phyloP scores from a whole-genome alignment of 1,284 basidiomycete species.

The Cryptococcus depauperatus region DNA sequence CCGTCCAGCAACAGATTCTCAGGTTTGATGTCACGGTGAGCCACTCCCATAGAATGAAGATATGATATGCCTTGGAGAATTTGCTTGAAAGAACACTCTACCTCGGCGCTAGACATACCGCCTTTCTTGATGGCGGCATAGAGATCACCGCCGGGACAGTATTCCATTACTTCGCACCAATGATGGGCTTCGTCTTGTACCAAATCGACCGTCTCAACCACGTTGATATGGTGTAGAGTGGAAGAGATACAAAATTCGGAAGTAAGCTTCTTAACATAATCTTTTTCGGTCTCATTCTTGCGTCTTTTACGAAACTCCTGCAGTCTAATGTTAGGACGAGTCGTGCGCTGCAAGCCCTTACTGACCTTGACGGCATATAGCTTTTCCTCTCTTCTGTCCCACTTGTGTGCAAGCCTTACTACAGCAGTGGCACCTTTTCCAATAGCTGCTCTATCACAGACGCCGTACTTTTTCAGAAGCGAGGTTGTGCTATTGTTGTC shows the following conservation, averaged over 20 bases:
- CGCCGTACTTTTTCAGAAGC: conserved; percentile 85
- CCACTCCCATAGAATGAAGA: conserved; percentile 25
- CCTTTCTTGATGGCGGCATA: conserved; percentile 98
- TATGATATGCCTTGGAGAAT: conserved; percentile 53
- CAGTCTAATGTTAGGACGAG: no score
- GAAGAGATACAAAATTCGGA: conserved; percentile 99
- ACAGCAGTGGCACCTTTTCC: conserved; percentile 97
- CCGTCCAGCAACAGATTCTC: conserved; percentile 94
- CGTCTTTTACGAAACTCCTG: conserved; percentile 95
- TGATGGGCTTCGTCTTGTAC: conserved; percentile 92
- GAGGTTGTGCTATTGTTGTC: conserved; percentile 42
- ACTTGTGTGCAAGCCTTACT: conserved; percentile 93
- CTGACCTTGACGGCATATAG: conserved; percentile 95
- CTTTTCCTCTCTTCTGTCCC: conserved; percentile 94
- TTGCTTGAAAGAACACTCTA: conserved; percentile 98
- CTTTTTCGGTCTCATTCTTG: conserved; percentile 97
- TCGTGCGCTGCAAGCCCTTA: conserved; percentile 5
- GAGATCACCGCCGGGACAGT: conserved; percentile 91
- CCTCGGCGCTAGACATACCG: conserved; percentile 85
- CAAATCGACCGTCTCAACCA: conserved; percentile 97
- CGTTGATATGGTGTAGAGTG: conserved; percentile 89
- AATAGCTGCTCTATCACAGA: conserved; percentile 93
- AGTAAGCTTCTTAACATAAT: conserved; percentile 99
- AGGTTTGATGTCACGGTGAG: conserved; percentile 96
- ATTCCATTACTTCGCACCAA: conserved; percentile 99